Conservation (phyloP, 495 filamentous ascomycete genomes). For the Penicillium verhagenii region DNA sequence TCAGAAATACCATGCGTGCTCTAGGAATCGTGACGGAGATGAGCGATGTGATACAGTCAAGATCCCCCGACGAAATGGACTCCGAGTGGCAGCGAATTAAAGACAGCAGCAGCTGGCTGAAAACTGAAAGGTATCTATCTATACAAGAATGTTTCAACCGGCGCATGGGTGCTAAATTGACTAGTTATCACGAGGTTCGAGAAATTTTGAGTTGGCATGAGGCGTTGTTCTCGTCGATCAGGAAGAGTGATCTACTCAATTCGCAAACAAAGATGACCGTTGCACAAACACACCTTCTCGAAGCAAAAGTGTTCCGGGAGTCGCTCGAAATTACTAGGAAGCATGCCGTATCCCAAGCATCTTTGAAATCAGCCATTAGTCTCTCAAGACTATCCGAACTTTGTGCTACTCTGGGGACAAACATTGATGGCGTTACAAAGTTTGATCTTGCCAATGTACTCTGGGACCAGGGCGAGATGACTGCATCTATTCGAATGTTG, state of each 20-base stretch:
- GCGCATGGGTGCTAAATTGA: constrained; percentile 1
- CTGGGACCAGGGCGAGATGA: constrained; percentile 92
- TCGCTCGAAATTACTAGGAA: constrained; percentile 72
- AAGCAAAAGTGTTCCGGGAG: constrained; percentile 69
- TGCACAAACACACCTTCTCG: constrained; percentile 64
- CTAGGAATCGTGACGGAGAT: constrained; percentile 79
- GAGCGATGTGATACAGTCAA: constrained; percentile 67
- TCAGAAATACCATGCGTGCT: constrained; percentile 65
- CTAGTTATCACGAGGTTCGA: constrained; percentile 76
- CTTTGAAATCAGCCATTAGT: constrained; percentile 76
- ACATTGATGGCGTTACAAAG: constrained; percentile 68
- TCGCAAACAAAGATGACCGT: constrained; percentile 53
- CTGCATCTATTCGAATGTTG: constrained; percentile 86
- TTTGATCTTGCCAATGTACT: constrained; percentile 84
- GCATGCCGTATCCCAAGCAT: constrained; percentile 81
- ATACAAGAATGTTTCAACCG: background rate
- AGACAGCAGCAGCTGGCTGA: constrained; percentile 71
- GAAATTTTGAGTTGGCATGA: constrained; percentile 80
- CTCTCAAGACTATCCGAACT: constrained; percentile 69
- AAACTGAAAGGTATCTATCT: constrained; percentile 60
- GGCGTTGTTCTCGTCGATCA: constrained; percentile 77
- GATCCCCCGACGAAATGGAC: constrained; percentile 58
- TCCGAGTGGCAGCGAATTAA: constrained; percentile 61
- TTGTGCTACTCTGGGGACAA: constrained; percentile 66
- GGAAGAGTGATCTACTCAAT: constrained; percentile 62